Evolutionary conservation across 768 basidiomycete species (phyloP), one percentile per base, ranked within the genome.

Genomic region (Grammothele lineata): DNA sequence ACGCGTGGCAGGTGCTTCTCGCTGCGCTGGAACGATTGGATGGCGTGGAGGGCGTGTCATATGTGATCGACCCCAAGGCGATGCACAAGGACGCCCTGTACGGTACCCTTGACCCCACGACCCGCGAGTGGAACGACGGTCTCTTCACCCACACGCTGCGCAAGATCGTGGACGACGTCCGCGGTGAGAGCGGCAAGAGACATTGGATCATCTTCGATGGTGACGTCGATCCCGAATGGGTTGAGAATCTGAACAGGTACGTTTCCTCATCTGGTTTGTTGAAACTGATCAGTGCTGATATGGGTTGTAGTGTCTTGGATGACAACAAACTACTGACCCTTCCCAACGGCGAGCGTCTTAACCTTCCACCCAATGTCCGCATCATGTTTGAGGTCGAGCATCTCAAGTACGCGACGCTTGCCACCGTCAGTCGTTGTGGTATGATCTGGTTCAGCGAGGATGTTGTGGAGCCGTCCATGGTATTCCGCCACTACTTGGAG

Each of bases 401-500:
- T 65, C 79, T 99, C 56, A 87, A 85, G 59, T 99, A 95, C 64
- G 96, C 96, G 0, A 99, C 96, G 3, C 82, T 88, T 44, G 96
- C 96, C 14, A 99, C 96, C 22, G 96, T 99, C 74, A 96, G 92
- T 80, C 94, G 96, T 46, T 99, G 96, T 61, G 96, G 96, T 64
- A 99, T 99, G 96, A 95, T 99, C 58, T 99, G 96, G 96, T 99
- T 99, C 72, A 97, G 93, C 63, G 93, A 97, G 48, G 93, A 97
- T 54, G 83, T 96, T 39, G 82, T 99, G 22, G 86, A 91, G 54
- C 83, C 93, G 5, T 70, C 75, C 1, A 97, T 98, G 96, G 80
- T 96, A 15, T 96, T 88, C 65, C 81, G 78, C 42, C 78, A 97
- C 62, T 95, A 97, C 61, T 79, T 99, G 37, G 75, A 79, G 43